These are phyloP conservation scores for Podospora appendiculata DNA, from an alignment of 495 filamentous ascomycete genomes.

Conservation along the genomic window DNA sequence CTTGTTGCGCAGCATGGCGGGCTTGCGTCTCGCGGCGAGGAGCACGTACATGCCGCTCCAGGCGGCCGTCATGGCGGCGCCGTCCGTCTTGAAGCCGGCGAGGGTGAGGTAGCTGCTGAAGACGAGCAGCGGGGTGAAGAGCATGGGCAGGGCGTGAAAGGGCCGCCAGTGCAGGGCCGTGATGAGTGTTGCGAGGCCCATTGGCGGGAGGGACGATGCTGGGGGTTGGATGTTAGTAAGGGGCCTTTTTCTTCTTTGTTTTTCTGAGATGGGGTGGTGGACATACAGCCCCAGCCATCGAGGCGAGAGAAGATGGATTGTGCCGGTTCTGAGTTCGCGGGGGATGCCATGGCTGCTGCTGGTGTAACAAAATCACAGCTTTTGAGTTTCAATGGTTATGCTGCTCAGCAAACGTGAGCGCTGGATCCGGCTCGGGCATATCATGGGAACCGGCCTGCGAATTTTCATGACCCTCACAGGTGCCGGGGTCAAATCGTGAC, in stretches of 20 bases:
- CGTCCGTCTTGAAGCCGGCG: constrained; percentile 68
- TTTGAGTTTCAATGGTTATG: too few relatives aligned
- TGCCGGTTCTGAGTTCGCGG: background rate
- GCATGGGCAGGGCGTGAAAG: constrained; percentile 64
- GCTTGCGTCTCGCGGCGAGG: constrained; percentile 59
- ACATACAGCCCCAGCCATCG: constrained; percentile 6
- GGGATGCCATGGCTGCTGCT: background rate
- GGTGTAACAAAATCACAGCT: too few relatives aligned
- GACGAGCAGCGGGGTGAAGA: constrained; percentile 77
- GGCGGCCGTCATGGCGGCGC: constrained; percentile 75
- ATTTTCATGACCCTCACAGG: too few relatives aligned
- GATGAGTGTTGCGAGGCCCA: constrained; percentile 70
- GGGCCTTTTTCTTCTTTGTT: background rate
- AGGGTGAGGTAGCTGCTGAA: constrained; percentile 82
- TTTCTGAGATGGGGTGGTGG: background rate
- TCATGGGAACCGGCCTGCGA: too few relatives aligned
- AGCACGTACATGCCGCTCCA: constrained; percentile 83
- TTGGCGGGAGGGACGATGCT: constrained; percentile 78
- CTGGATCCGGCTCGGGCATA: too few relatives aligned
- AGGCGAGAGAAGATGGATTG: background rate
- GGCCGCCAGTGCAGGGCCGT: constrained; percentile 70
- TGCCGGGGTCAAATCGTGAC: too few relatives aligned
- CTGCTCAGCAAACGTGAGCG: too few relatives aligned
- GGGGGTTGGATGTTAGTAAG: background rate
- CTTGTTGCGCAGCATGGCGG: constrained; percentile 46